Evolutionary conservation across 257 asterid genomes (phyloP).

Genomic region (Lavandula angustifolia): DNA sequence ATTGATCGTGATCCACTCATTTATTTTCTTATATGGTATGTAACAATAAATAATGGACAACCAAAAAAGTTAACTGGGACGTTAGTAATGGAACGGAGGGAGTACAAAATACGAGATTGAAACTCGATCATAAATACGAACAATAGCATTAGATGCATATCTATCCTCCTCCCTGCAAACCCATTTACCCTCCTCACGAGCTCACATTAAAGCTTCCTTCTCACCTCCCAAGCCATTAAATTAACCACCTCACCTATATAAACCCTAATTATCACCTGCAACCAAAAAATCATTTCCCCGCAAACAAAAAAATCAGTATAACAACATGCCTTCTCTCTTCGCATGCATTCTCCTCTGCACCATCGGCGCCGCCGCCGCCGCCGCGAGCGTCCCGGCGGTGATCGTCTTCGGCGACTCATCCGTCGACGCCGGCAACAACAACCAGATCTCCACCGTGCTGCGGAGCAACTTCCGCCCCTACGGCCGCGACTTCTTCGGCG

Average conservation of each 20-base stretch:
- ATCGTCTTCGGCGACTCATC: slow-evolving; percentile 94
- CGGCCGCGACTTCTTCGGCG: slow-evolving; percentile 82
- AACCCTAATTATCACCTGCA: slow-evolving; percentile 10
- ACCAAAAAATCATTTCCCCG: not conserved
- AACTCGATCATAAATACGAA: not conserved
- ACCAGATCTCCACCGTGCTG: slow-evolving; percentile 64
- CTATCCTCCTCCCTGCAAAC: slow-evolving; percentile 25
- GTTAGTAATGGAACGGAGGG: too few species aligned
- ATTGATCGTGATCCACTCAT: too few species aligned
- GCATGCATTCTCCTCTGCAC: slow-evolving; percentile 16
- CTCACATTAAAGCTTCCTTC: slow-evolving; percentile 30
- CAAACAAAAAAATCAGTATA: too few species aligned
- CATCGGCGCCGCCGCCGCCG: slow-evolving; percentile 11
- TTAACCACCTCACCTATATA: slow-evolving; percentile 23
- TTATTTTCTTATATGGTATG: too few species aligned
- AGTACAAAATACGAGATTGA: not conserved
- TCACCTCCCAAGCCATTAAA: slow-evolving; percentile 32
- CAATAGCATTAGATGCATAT: slow-evolving; percentile 20
- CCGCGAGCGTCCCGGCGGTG: slow-evolving; percentile 61
- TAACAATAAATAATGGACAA: too few species aligned
- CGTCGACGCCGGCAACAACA: slow-evolving; percentile 89
- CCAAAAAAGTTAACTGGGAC: too few species aligned
- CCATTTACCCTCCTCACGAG: slow-evolving; percentile 32
- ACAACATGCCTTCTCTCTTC: slow-evolving; percentile 5
- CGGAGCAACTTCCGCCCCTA: slow-evolving; percentile 88